Conservation (phyloP, 2,329 filamentous ascomycete species). For the Ramichloridium luteum region DNA sequence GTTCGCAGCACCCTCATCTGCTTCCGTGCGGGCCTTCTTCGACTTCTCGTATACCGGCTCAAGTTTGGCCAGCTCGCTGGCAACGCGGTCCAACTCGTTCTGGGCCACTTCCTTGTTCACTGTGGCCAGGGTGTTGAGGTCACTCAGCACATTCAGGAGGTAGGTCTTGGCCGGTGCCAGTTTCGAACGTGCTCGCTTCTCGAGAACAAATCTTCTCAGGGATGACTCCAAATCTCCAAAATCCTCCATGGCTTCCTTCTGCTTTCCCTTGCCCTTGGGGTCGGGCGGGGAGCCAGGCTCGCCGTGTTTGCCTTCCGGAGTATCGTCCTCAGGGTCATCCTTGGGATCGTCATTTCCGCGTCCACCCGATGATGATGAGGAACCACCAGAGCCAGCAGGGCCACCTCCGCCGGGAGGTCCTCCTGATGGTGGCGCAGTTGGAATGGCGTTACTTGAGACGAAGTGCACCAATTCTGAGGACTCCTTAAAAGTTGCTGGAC, state of each 20-base stretch:
- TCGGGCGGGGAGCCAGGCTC: conserved; percentile 29
- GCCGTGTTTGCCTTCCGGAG: conserved; percentile 42
- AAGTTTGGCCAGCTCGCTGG: conserved; percentile 64
- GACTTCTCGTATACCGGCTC: conserved; percentile 78
- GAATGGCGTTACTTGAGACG: conserved; percentile 91
- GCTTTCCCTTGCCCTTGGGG: conserved; percentile 52
- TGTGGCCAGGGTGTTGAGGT: conserved; percentile 67
- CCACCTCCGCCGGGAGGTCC: conserved; percentile 41
- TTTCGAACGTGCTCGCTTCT: conserved; percentile 91
- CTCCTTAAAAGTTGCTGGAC: conserved; percentile 86
- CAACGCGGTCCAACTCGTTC: conserved; percentile 72
- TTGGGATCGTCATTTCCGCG: conserved; percentile 22
- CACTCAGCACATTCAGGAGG: conserved; percentile 80
- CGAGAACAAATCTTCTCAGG: conserved; percentile 80
- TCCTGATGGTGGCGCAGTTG: conserved; percentile 49
- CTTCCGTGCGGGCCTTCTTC: conserved; percentile 64
- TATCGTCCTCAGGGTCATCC: conserved; percentile 39
- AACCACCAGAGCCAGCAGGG: conserved; percentile 20
- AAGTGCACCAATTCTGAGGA: conserved; percentile 89
- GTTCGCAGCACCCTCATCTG: conserved; percentile 68
- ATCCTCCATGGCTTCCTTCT: conserved; percentile 69
- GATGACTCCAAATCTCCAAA: conserved; percentile 86
- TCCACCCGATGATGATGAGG: conserved; percentile 22
- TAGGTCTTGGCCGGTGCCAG: conserved; percentile 93
- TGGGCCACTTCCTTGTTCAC: conserved; percentile 83